phyloP scores from a whole-genome alignment of 139 green algal genomes.

The Haematococcus sp. region DNA sequence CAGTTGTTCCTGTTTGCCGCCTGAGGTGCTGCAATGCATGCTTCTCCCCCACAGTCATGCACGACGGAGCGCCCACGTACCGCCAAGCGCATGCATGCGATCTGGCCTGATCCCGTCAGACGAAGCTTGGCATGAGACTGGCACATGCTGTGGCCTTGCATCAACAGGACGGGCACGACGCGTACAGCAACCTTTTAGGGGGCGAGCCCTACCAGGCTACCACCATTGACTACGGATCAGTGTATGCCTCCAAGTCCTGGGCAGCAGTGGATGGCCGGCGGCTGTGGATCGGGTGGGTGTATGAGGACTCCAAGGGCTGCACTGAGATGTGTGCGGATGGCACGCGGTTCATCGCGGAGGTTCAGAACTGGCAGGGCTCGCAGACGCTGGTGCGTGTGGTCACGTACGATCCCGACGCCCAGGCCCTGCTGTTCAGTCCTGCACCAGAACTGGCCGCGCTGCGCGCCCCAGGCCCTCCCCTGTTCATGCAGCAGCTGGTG shows the following conservation, averaged over 20 bases:
- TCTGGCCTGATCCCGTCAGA: too few species aligned
- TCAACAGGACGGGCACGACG: constrained; percentile 13
- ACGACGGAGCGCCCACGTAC: too few species aligned
- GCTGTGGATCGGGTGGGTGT: constrained; percentile 42
- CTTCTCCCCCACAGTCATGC: too few species aligned
- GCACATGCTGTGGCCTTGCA: too few species aligned
- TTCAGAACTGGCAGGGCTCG: constrained; percentile 40
- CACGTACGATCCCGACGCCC: background rate
- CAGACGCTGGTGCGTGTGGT: constrained; percentile 31
- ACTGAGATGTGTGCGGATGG: constrained; percentile 38
- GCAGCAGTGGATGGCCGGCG: constrained; percentile 11
- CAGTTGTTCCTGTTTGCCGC: too few species aligned
- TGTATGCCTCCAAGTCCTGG: constrained; percentile 43
- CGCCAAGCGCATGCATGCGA: too few species aligned
- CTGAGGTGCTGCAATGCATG: too few species aligned
- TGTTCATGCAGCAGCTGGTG: background rate
- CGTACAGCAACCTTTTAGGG: background rate
- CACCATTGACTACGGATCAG: constrained; percentile 33
- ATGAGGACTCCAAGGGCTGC: constrained; percentile 38
- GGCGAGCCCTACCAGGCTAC: background rate
- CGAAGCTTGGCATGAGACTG: too few species aligned
- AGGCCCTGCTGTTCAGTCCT: constrained; percentile 16
- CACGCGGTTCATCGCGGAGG: constrained; percentile 15
- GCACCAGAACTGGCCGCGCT: constrained; percentile 13
- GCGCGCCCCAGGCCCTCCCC: background rate